These are phyloP conservation scores for Kingdonia uniflora DNA, from an alignment of 164 flowering plant genomes.

Conservation along the genomic window DNA sequence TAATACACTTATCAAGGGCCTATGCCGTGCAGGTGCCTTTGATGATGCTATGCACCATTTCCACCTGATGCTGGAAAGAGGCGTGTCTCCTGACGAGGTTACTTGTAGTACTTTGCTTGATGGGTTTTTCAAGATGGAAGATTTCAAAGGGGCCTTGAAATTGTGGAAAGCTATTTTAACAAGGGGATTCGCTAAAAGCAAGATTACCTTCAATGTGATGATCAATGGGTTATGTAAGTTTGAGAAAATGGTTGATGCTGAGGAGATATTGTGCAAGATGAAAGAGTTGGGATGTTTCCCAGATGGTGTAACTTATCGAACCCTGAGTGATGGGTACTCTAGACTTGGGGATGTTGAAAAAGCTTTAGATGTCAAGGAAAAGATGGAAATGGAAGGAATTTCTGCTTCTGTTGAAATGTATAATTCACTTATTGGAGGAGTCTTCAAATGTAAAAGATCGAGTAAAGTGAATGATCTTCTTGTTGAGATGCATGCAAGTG, in stretches of 20 bases:
- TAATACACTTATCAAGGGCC: conserved; percentile 75
- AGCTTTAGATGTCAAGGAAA: conserved; percentile 55
- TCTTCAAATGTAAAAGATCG: conserved; percentile 31
- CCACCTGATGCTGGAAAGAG: conserved; percentile 60
- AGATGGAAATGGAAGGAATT: too few species aligned
- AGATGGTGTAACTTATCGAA: conserved; percentile 63
- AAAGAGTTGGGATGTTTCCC: conserved; percentile 46
- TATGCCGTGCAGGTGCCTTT: conserved; percentile 35
- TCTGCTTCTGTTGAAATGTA: conserved; percentile 68
- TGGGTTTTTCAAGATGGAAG: conserved; percentile 53
- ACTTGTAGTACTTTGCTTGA: conserved; percentile 64
- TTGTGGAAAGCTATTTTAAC: conserved; percentile 57
- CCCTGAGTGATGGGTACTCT: conserved; percentile 69
- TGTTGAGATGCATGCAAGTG: conserved; percentile 40
- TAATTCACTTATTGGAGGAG: conserved; percentile 62
- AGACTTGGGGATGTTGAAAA: conserved; percentile 44
- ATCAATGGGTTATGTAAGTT: conserved; percentile 69
- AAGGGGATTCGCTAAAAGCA: conserved; percentile 39
- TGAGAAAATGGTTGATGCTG: conserved; percentile 65
- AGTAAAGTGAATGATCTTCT: conserved; percentile 34
- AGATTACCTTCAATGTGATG: conserved; percentile 52
- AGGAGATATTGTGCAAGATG: conserved; percentile 49
- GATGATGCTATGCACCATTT: conserved; percentile 59
- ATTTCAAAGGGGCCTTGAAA: conserved; percentile 38
- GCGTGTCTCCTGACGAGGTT: conserved; percentile 52